These are phyloP conservation scores for Phlyctochytrium arcticum DNA, from an alignment of 192 early-diverging fungal genomes.

Conservation along the genomic window DNA sequence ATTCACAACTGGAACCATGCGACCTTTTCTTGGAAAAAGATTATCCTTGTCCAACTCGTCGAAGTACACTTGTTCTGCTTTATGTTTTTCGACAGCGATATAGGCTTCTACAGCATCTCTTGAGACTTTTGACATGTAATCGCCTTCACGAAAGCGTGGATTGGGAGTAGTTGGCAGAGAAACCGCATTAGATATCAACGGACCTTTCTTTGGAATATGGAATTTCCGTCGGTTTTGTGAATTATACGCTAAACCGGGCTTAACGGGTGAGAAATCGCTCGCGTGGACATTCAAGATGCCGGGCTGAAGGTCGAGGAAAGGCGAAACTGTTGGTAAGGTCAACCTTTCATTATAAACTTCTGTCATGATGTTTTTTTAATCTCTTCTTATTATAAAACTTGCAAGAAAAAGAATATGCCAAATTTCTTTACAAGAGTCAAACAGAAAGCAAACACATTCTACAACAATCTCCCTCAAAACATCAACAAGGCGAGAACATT, in stretches of 20 bases:
- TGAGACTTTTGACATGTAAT: not conserved
- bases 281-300: not conserved
- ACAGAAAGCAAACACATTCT: too few relatives aligned
- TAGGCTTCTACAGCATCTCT: not conserved
- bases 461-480: not conserved
- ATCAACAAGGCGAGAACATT: not conserved
- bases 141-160: not conserved
- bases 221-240: not conserved
- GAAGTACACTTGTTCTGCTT: slow-evolving; percentile 3
- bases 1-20: not conserved
- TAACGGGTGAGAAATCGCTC: not conserved
- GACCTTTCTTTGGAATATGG: not conserved
- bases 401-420: too few relatives aligned
- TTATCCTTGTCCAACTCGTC: not conserved
- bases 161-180: too few relatives aligned
- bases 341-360: not conserved
- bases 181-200: too few relatives aligned
- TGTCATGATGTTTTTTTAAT: not conserved
- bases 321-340: not conserved
- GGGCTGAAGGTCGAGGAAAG: not conserved
- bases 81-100: not conserved
- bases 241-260: not conserved
- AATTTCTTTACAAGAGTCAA: not conserved
- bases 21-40: not conserved
- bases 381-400: too few relatives aligned